A percentile compares a stretch with the other conserved stretches of the same genome.
phyloP scores from a whole-genome alignment of 2,329 filamentous ascomycete species.

The Sclerotinia spermophila region DNA sequence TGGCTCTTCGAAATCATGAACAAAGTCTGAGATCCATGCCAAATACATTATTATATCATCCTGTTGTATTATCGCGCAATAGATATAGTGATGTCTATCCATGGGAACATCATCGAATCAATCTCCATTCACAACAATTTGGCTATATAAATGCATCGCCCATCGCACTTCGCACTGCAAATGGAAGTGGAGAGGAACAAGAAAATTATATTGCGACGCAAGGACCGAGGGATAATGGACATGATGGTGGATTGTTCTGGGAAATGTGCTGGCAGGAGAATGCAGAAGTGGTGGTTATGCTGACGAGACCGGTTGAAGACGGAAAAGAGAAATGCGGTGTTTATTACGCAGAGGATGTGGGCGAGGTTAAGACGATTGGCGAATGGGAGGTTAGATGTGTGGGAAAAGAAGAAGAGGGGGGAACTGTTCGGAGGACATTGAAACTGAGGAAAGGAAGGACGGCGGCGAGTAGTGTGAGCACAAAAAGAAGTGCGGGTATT shows the following conservation, averaged over 20 bases:
- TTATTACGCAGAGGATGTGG: conserved; percentile 21
- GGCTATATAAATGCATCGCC: conserved; percentile 78
- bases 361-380: conserved; percentile 19
- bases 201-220: conserved; percentile 26
- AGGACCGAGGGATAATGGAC: conserved; percentile 17
- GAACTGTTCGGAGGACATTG: conserved; percentile 21
- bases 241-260: conserved; percentile 17
- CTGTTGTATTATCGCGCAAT: conserved; percentile 52
- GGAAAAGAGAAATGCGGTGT: conserved; percentile 24
- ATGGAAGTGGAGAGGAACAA: conserved; percentile 33
- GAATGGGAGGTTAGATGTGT: conserved; percentile 21
- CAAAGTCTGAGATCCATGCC: conserved; percentile 3
- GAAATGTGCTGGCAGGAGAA: conserved; percentile 22
- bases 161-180: conserved; percentile 39
- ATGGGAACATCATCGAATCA: conserved; percentile 79
- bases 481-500: not conserved
- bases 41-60: conserved; percentile 15
- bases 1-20: conserved; percentile 19
- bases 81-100: conserved; percentile 85
- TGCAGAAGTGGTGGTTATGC: conserved; percentile 23
- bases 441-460: not conserved
- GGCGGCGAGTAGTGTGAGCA: not conserved
- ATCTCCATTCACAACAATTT: conserved; percentile 69
- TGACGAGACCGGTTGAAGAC: conserved; percentile 21
- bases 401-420: conserved; percentile 6